phyloP scores from a whole-genome alignment of 2,329 filamentous ascomycete genomes.

The Bimuria novae-zelandiae region DNA sequence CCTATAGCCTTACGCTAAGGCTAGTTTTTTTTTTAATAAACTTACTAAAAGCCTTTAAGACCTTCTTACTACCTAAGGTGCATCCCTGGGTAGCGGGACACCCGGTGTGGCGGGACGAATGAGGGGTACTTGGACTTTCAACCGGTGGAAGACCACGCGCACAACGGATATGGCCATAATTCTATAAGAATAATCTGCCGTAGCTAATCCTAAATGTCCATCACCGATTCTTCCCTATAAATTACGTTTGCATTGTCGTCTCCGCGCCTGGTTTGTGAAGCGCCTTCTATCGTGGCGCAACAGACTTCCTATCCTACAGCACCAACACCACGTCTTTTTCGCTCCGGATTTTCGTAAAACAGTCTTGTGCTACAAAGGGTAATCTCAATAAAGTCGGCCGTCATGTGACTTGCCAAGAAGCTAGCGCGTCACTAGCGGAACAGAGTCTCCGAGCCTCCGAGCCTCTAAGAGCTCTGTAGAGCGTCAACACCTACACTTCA shows the following conservation, averaged over 20 bases:
- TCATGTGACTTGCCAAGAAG: too few relatives aligned
- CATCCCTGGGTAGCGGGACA: constrained; percentile 7
- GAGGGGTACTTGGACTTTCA: constrained; percentile 8
- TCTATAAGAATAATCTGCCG: constrained; percentile 1
- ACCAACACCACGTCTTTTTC: not conserved
- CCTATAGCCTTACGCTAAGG: too few relatives aligned
- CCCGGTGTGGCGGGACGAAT: constrained; percentile 2
- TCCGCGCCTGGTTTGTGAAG: constrained; percentile 7
- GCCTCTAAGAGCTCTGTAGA: too few relatives aligned
- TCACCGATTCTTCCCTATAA: constrained; percentile 3
- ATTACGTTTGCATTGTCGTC: constrained; percentile 10
- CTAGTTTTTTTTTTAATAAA: too few relatives aligned
- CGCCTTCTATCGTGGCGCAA: constrained; percentile 7
- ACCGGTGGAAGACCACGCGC: constrained; percentile 1
- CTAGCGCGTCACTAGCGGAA: too few relatives aligned
- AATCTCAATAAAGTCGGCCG: too few relatives aligned
- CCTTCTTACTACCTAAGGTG: too few relatives aligned
- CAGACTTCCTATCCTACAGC: constrained; percentile 4
- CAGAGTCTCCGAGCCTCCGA: too few relatives aligned
- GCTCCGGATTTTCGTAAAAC: too few relatives aligned
- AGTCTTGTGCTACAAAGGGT: too few relatives aligned
- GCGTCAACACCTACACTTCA: too few relatives aligned
- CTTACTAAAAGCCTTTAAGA: too few relatives aligned
- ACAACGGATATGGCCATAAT: not conserved
- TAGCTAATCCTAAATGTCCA: constrained; percentile 9